These are phyloP conservation scores for Ophiosphaerella narmari DNA, from an alignment of 2,329 filamentous ascomycete genomes.

Conservation along the genomic window DNA sequence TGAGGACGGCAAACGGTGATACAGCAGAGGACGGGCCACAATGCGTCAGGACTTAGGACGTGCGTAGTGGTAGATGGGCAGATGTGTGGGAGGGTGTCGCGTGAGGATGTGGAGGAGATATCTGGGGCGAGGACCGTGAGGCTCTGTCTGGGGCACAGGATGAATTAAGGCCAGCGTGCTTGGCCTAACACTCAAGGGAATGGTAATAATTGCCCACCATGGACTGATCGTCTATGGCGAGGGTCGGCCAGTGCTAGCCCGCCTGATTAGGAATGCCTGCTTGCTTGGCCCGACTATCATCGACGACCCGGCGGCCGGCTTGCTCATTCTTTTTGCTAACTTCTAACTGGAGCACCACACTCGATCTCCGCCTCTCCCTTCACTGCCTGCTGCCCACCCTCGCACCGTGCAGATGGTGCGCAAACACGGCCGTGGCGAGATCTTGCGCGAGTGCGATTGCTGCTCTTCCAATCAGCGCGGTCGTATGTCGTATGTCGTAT, in stretches of 20 bases:
- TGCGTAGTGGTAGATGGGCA: conserved; percentile 10
- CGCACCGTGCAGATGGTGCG: too few species aligned
- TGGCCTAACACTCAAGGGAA: neutral
- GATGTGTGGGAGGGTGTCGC: conserved; percentile 5
- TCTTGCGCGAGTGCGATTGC: too few species aligned
- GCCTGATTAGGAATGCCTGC: neutral
- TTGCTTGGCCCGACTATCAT: neutral
- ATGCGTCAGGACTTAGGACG: neutral
- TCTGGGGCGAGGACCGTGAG: conserved; percentile 21
- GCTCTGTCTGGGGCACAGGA: conserved; percentile 1
- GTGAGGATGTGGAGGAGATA: conserved; percentile 18
- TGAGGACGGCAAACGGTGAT: conserved; percentile 36
- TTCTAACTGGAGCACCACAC: neutral
- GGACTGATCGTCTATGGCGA: neutral
- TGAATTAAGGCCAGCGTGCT: conserved; percentile 19
- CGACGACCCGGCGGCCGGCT: neutral
- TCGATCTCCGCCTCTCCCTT: too few species aligned
- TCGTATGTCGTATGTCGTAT: too few species aligned
- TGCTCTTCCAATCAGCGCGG: too few species aligned
- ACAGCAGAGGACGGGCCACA: conserved; percentile 37
- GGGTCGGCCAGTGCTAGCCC: conserved; percentile 1
- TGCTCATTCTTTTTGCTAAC: conserved; percentile 17
- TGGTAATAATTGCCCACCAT: conserved; percentile 10
- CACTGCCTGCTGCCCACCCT: too few species aligned
- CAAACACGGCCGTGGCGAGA: too few species aligned